Percentiles rank a stretch among this genome's conserved stretches.
Conservation (phyloP, 2,329 filamentous ascomycete genomes). For the Elsinoe australis region DNA sequence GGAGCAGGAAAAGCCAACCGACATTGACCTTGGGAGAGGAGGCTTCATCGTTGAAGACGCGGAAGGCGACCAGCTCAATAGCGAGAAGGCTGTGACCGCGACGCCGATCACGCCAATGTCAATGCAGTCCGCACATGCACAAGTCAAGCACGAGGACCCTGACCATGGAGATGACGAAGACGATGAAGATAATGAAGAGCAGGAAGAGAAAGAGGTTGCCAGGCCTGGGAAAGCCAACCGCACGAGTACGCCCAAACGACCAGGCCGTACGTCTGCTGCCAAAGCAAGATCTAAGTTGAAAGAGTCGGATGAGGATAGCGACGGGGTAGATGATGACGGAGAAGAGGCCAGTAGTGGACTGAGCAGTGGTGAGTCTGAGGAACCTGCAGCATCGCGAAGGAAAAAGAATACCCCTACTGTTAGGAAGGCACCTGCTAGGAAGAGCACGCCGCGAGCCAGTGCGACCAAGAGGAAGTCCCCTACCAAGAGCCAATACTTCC, state of each 20-base stretch:
- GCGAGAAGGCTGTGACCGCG: slow-evolving; percentile 21
- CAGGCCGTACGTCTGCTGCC: background rate
- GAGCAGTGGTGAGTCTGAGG: background rate
- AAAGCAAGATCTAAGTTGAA: background rate
- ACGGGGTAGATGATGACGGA: background rate
- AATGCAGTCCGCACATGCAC: slow-evolving; percentile 27
- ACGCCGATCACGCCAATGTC: slow-evolving; percentile 32
- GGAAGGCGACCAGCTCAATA: slow-evolving; percentile 31
- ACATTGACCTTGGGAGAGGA: slow-evolving; percentile 29
- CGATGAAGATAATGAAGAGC: slow-evolving; percentile 20
- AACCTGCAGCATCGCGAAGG: background rate
- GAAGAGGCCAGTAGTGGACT: background rate
- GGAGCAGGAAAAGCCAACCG: slow-evolving; percentile 22
- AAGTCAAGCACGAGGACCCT: slow-evolving; percentile 6
- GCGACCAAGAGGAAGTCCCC: slow-evolving; percentile 1
- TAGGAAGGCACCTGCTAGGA: no score
- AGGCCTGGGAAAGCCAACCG: slow-evolving; percentile 27
- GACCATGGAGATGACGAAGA: slow-evolving; percentile 19
- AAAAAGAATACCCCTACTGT: no score
- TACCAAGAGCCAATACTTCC: slow-evolving; percentile 12
- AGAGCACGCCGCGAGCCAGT: background rate
- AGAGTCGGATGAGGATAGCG: background rate
- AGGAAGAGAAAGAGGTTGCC: slow-evolving; percentile 26
- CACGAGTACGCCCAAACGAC: background rate
- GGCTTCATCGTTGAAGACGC: slow-evolving; percentile 32